Evolutionary conservation across 805 yeast genomes (phyloP).

Genomic region (Wickerhamomyces queroliae): DNA sequence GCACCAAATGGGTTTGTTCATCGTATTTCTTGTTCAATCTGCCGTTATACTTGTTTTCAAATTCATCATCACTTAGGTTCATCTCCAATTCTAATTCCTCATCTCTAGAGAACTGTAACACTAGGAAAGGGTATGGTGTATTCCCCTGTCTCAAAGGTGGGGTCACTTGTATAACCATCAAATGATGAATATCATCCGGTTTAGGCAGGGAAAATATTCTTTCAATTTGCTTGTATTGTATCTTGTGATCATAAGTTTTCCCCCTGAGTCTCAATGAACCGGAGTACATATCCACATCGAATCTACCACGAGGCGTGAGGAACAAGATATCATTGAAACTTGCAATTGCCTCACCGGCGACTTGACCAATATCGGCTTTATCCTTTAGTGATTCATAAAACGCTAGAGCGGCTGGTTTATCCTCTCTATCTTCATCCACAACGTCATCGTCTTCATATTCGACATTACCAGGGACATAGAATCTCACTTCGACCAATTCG

Average conservation of each 20-base stretch:
- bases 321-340: constrained; percentile 87
- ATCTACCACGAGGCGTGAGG: constrained; percentile 97
- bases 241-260: constrained; percentile 94
- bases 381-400: constrained; percentile 91
- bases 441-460: constrained; percentile 34
- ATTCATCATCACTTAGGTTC: constrained; percentile 79
- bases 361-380: constrained; percentile 90
- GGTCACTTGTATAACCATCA: constrained; percentile 84
- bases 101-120: constrained; percentile 81
- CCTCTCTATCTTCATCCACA: constrained; percentile 32
- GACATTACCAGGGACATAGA: constrained; percentile 86
- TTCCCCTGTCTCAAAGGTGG: constrained; percentile 99
- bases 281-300: constrained; percentile 91
- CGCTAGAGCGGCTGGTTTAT: constrained; percentile 69
- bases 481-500: constrained; percentile 90
- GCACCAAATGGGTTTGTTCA: constrained; percentile 78
- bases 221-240: constrained; percentile 85
- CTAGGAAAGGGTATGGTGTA: constrained; percentile 89
- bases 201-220: constrained; percentile 89
- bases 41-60: constrained; percentile 66
- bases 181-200: constrained; percentile 88
- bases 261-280: constrained; percentile 88
- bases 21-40: constrained; percentile 72
- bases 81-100: constrained; percentile 90
- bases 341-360: constrained; percentile 90